Evolutionary conservation across 73 alveolate genomes (phyloP).

Genomic region (Tetrahymena elliotti): DNA sequence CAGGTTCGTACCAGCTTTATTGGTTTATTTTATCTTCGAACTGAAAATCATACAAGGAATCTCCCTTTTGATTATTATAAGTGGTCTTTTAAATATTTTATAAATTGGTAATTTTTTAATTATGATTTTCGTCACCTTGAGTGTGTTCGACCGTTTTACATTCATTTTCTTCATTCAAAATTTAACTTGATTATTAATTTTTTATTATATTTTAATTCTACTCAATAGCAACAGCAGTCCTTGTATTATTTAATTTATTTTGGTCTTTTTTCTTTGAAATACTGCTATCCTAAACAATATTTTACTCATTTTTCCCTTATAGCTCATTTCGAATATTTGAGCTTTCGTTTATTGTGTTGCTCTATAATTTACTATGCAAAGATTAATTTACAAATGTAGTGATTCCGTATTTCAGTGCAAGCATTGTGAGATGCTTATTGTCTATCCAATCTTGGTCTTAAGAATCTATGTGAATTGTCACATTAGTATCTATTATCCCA

Average conservation of each 20-base stretch:
- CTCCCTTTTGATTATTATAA: not conserved
- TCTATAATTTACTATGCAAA: not conserved
- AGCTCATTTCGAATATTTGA: not conserved
- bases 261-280: not conserved
- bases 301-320: not conserved
- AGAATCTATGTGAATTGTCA: not conserved
- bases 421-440: not conserved
- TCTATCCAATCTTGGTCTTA: not conserved
- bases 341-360: not conserved
- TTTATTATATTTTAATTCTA: not conserved
- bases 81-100: not conserved
- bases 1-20: not conserved
- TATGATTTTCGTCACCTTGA: not conserved
- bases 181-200: not conserved
- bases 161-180: not conserved
- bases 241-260: not conserved
- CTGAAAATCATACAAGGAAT: not conserved
- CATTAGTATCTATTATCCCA: not conserved
- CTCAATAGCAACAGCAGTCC: too few species aligned
- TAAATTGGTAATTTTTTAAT: not conserved
- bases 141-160: not conserved
- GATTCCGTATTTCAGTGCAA: not conserved
- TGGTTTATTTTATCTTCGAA: not conserved
- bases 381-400: not conserved
- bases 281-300: not conserved